Evolutionary conservation across 768 basidiomycete genomes (phyloP), one percentile per base, ranked within the genome.

Genomic region (Boletales sp.): DNA sequence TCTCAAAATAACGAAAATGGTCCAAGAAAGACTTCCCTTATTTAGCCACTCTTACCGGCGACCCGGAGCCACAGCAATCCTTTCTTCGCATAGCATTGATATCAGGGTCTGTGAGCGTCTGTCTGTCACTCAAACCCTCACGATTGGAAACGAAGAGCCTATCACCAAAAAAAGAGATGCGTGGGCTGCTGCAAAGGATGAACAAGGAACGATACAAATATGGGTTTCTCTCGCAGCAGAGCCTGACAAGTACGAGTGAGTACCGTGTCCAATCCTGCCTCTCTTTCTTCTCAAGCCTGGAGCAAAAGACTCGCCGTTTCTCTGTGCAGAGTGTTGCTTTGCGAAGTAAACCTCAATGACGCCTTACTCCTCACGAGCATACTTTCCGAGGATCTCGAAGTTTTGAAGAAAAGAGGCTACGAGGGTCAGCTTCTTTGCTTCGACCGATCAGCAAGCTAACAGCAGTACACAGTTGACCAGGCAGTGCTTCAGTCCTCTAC

Each of bases 171-270:
- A 25, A 28, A 78, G 82, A 55, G 82, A 85, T 44, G 79, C 84
- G 2, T 87, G 86, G 35, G 90, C 89, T 32, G 79, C 83, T 34
- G 81, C 86, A 17, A 73, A 70, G 40, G 60, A 71, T 32, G 72
- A 74, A 18, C 73, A 79, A 8, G 74, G 74, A 4, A 74, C 81
- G 12, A 79, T 90, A 25, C 75, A 85, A 38, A 65, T 95, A 18
- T 88, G 84, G 78, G 71, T 94, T 35, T 84, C 88, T 13, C 74
- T 74, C 14, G 81, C 81, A 51, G 74, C 82, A 2, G 76, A 85
- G 55, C 71, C 86, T 30, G 90, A 95, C 59, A 87, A 92, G 79
- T 95, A 87, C 59, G 93, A 94, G 90, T 91, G 61, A 72, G 89
- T 79, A 13, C 9, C 7, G 0, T 14, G 19, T 25, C 21, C 32